Base-by-base conservation (phyloP, 2,329 filamentous ascomycete genomes). In the Nothophaeocryptopus gaeumannii region DNA sequence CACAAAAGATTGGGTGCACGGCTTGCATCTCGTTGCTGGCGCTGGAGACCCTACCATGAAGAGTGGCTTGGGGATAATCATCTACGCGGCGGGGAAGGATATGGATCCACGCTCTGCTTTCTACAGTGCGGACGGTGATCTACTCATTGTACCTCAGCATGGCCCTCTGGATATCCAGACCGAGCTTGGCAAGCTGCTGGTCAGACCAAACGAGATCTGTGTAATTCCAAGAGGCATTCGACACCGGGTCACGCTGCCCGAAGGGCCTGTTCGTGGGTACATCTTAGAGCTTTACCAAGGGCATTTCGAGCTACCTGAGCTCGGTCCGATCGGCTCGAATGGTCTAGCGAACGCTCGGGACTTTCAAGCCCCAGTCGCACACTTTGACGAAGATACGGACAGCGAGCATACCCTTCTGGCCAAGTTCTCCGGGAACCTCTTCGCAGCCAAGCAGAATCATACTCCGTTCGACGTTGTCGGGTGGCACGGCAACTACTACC, bases 21-120 rank as follows among this genome's bases (percentile, higher is more conserved):
- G 79, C 48, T 70, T 92, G 56, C 82, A 86, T 52, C 76, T 91
- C 14, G 77, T 95, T 9, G 88, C 87, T 2, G 88, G 88, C 3
- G 82, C 88, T 0, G 90, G 90, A 12, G 86, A 93, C 60, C 84
- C 88, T 0, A 85, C 85, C 0, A 78, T 86, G 67, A 95, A 95
- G 71, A 76, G 80, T 13, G 90, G 90, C 0, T 62, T 95, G 36
- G 89, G 87, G 15, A 89, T 93, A 53, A 84, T 87, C 68, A 81
- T 93, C 49, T 95, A 88, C 64, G 85, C 86, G 1, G 88, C 86
- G 0, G 88, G 87, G 14, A 84, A 81, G 66, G 83, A 84, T 64
- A 95, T 96, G 90, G 76, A 77, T 41, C 72, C 77, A n/a, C 79
- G 80, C 34, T 77, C 85, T 42, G 88, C 88, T 0, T 95, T 91